Evolutionary conservation across 139 green algal species (phyloP).

Genomic region (Chlamydomonas eustigma): DNA sequence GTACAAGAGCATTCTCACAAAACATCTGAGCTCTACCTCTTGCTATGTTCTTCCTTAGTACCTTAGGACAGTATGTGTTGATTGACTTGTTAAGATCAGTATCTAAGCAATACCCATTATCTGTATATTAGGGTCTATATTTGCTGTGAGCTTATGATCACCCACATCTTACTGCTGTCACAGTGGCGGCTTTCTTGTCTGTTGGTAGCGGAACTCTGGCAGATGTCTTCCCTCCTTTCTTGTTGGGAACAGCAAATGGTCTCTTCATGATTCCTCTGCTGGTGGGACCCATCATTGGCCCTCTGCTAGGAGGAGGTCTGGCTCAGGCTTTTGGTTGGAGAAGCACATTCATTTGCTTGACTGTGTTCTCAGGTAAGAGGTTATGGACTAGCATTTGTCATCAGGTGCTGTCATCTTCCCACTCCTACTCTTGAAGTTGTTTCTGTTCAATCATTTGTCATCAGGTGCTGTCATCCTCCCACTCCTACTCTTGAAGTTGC

Average conservation of each 20-base stretch:
- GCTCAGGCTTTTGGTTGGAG: not conserved
- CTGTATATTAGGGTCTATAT: no score
- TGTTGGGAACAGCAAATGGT: slow-evolving; percentile 12
- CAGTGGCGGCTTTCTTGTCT: not conserved
- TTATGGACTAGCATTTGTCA: no score
- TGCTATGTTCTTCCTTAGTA: not conserved
- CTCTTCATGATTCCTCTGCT: slow-evolving; percentile 16
- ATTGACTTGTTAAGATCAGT: no score
- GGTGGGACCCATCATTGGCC: slow-evolving; percentile 20
- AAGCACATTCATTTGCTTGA: not conserved
- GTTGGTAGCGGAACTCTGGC: slow-evolving; percentile 7
- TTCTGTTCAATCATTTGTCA: no score
- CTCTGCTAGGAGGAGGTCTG: not conserved
- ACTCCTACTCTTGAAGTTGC: not conserved
- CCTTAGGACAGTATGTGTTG: not conserved
- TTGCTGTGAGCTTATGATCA: not conserved
- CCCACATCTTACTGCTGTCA: not conserved
- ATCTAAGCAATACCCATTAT: no score
- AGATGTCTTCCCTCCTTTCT: slow-evolving; percentile 14
- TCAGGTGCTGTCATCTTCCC: not conserved
- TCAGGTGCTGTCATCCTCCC: not conserved
- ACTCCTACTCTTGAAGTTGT: not conserved
- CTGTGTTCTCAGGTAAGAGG: not conserved
- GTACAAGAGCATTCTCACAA: not conserved
- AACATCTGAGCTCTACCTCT: not conserved